Evolutionary conservation across 768 basidiomycete species (phyloP).

Genomic region (Xanthoconium purpureum): DNA sequence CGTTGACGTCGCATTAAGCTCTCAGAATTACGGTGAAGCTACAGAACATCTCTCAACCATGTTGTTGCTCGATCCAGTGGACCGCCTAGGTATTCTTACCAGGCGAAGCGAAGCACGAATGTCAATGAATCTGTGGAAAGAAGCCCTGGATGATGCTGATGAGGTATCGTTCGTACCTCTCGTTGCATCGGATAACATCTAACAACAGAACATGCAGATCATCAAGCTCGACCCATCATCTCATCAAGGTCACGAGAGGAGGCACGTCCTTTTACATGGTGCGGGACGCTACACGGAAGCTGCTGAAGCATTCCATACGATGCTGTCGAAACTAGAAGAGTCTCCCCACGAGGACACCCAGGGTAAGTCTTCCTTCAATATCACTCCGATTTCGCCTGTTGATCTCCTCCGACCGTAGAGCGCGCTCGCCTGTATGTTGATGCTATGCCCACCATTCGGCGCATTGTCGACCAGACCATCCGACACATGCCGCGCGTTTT

Average conservation of each 20-base stretch:
- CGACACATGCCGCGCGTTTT: background rate
- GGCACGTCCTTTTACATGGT: background rate
- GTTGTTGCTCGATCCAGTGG: background rate
- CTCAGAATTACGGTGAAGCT: background rate
- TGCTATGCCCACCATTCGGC: background rate
- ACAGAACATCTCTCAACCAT: background rate
- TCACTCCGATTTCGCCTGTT: background rate
- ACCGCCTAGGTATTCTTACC: background rate
- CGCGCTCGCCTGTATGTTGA: background rate
- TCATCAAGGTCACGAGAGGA: background rate
- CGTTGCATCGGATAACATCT: too few species aligned
- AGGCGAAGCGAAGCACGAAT: conserved; percentile 1
- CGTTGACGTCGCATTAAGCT: background rate
- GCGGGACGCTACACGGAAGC: background rate
- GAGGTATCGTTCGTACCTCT: background rate
- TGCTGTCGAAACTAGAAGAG: background rate
- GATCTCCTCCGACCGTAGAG: background rate
- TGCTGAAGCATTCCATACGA: background rate
- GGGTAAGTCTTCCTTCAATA: background rate
- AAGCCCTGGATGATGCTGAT: conserved; percentile 1
- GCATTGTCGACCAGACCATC: background rate
- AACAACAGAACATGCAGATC: background rate
- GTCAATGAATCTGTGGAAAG: background rate
- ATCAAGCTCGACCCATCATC: background rate
- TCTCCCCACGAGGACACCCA: background rate